Percentiles rank a stretch among this genome's conserved stretches.
Conservation (phyloP, 1,139 yeast genomes). For the Sugiyamaella neomexicana region DNA sequence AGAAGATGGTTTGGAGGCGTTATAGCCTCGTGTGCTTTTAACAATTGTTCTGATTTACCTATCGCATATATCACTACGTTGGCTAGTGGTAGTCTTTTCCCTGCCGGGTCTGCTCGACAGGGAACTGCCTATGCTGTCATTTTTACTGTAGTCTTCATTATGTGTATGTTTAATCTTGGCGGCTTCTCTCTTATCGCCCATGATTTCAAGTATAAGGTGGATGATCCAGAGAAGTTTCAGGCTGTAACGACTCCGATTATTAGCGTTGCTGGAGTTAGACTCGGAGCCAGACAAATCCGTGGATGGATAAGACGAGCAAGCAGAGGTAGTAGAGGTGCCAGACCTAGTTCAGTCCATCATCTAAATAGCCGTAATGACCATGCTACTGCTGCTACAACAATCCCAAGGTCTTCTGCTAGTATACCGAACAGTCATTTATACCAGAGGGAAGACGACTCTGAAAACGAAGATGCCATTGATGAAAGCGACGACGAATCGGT, state of each 20-base stretch:
- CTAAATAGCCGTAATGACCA: neutral
- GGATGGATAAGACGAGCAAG: neutral
- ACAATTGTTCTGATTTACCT: slow-evolving; percentile 70
- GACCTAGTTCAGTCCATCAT: neutral
- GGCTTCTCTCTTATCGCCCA: slow-evolving; percentile 66
- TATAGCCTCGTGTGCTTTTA: slow-evolving; percentile 68
- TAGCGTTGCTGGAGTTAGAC: slow-evolving; percentile 7
- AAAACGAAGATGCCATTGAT: slow-evolving; percentile 11
- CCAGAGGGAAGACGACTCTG: neutral
- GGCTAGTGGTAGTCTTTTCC: slow-evolving; percentile 63
- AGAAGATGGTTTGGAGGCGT: slow-evolving; percentile 78
- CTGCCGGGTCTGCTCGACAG: slow-evolving; percentile 58
- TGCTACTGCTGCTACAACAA: neutral
- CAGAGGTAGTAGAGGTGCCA: neutral
- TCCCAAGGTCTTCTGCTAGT: neutral
- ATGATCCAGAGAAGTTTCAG: slow-evolving; percentile 4
- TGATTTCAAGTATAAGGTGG: slow-evolving; percentile 50
- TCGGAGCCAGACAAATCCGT: neutral
- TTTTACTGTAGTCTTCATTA: slow-evolving; percentile 67
- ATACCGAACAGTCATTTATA: neutral
- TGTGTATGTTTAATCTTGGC: slow-evolving; percentile 75
- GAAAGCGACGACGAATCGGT: slow-evolving; percentile 8
- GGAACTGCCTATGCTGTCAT: slow-evolving; percentile 89
- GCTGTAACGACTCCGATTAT: slow-evolving; percentile 10
- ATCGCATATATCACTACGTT: slow-evolving; percentile 85